These are phyloP conservation scores for Pseudopithomyces chartarum DNA, from an alignment of 2,329 filamentous ascomycete species.

Conservation along the genomic window DNA sequence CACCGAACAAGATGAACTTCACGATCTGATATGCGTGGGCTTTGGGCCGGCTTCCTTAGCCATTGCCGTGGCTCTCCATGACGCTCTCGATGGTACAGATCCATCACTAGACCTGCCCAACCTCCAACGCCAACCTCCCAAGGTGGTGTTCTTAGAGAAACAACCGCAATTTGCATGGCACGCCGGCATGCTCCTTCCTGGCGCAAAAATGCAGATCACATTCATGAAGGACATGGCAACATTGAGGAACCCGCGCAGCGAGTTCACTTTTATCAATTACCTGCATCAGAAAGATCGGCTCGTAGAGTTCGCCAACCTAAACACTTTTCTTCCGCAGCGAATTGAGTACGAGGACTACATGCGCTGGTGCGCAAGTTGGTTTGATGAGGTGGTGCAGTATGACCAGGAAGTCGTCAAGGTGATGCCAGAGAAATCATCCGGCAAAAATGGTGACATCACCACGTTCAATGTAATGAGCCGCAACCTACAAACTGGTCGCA, in stretches of 20 bases:
- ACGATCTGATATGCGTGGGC: constrained; percentile 88
- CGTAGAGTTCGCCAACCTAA: constrained; percentile 87
- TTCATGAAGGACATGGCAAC: constrained; percentile 97
- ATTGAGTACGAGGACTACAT: constrained; percentile 96
- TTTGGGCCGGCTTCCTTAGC: constrained; percentile 92
- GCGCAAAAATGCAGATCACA: constrained; percentile 95
- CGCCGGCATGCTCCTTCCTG: constrained; percentile 90
- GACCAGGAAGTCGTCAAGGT: constrained; percentile 77
- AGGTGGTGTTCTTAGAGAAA: constrained; percentile 85
- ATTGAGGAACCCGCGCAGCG: constrained; percentile 81
- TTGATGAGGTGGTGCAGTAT: constrained; percentile 75
- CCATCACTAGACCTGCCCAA: constrained; percentile 35
- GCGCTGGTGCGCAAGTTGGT: constrained; percentile 85
- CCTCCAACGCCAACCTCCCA: constrained; percentile 58
- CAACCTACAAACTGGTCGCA: constrained; percentile 62
- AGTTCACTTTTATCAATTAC: constrained; percentile 97
- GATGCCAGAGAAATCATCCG: constrained; percentile 60
- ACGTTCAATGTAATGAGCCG: constrained; percentile 71
- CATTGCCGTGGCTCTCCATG: constrained; percentile 86
- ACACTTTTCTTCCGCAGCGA: constrained; percentile 84
- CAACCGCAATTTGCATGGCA: constrained; percentile 89
- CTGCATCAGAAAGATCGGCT: constrained; percentile 80
- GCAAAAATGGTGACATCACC: constrained; percentile 59
- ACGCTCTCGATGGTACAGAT: constrained; percentile 59
- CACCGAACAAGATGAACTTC: constrained; percentile 66